Base-by-base conservation (phyloP, 306 rosid species). In the Adenanthera pavonina region DNA sequence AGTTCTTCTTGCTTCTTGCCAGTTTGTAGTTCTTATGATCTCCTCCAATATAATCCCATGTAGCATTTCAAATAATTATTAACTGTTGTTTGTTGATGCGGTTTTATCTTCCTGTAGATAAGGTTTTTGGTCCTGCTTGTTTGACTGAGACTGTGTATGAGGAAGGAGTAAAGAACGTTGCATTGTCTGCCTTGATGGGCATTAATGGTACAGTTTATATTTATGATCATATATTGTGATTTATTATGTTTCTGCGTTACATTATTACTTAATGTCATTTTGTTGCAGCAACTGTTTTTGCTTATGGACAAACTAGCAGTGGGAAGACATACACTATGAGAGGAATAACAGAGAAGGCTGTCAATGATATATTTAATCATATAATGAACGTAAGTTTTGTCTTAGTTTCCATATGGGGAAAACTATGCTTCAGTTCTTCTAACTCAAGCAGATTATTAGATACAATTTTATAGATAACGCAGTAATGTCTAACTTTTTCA, bases 241-340 rank as follows among this genome's bases (percentile, higher is more conserved):
- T 34, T 44, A 16, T 71, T 62, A 16, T 74, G 16, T 16, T 9
- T 53, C 19, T 30, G 68, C 52, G 65, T 79, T 66, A 49, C 48
- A 46, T 69, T 43, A 77, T 57, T 69, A 46, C 52, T 71, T 57
- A 59, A 53, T 72, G 69, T 77, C 64, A 78, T 56, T 80, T 51
- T 77, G 13, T 69, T 81, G 84, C 92, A 96, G 99, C 99, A 70
- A 96, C 99, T 57, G 87, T 96, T 68, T 96, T 96, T 78, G 98
- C 99, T 8, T 96, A 96, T 83, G 99, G 99, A 84, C 99, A 96
- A 90, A 96, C 99, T 43, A 96, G 99, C 88, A 96, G 99, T 79
- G 99, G 99, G 51, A 96, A 96, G 89, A 96, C 99, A 25, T 96
- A 88, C 75, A 96, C 99, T 47, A 96, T 96, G 99, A 89, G 98